These are phyloP conservation scores for Calonectria henricotiae DNA, from an alignment of 2,329 filamentous ascomycete genomes.

Conservation along the genomic window DNA sequence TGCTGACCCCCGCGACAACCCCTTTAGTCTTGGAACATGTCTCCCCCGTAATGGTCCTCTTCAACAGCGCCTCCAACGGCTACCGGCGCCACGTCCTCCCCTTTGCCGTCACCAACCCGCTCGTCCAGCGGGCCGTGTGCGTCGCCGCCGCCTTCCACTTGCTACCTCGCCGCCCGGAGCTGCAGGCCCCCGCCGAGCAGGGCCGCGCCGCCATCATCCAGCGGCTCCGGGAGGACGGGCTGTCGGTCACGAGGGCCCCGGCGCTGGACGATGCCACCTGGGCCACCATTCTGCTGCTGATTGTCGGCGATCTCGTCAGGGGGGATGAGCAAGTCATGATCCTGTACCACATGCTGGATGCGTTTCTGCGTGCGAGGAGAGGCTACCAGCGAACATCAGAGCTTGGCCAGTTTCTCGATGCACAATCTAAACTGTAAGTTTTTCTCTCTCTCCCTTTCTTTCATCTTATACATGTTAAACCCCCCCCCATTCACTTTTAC, in stretches of 20 bases:
- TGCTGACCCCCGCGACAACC: background rate
- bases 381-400: slow-evolving; percentile 8
- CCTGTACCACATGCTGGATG: slow-evolving; percentile 39
- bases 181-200: slow-evolving; percentile 37
- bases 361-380: slow-evolving; percentile 31
- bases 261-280: slow-evolving; percentile 36
- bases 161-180: slow-evolving; percentile 32
- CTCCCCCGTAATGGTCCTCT: slow-evolving; percentile 38
- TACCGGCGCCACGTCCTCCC: slow-evolving; percentile 35
- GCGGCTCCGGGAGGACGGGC: slow-evolving; percentile 35
- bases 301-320: slow-evolving; percentile 33
- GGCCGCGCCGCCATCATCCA: slow-evolving; percentile 39
- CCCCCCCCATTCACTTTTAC: too few relatives aligned
- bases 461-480: too few relatives aligned
- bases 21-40: slow-evolving; percentile 31
- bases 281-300: slow-evolving; percentile 37
- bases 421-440: slow-evolving; percentile 33
- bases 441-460: too few relatives aligned
- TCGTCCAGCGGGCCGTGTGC: slow-evolving; percentile 38
- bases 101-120: slow-evolving; percentile 28
- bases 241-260: slow-evolving; percentile 13
- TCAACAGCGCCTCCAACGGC: slow-evolving; percentile 35
- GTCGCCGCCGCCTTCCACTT: slow-evolving; percentile 39
- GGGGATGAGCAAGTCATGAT: slow-evolving; percentile 42
- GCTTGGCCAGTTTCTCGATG: slow-evolving; percentile 28